Evolutionary conservation across 441 rosid species (phyloP).

Genomic region (Eutrema salsugineum): DNA sequence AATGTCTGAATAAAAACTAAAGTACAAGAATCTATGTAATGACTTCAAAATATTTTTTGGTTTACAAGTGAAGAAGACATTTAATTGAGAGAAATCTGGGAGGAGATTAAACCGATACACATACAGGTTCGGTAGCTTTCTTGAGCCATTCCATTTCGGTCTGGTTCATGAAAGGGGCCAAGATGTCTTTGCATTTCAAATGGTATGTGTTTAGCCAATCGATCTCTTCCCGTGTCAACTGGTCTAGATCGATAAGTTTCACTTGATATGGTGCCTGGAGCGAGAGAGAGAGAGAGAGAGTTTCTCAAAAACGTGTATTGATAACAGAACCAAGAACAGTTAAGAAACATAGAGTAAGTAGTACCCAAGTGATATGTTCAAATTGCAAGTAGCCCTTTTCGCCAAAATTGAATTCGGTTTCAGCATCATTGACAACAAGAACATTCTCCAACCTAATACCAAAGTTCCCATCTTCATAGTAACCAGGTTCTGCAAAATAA

Average conservation of each 20-base stretch:
- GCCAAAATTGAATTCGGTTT: slow-evolving; percentile 79
- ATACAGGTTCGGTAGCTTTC: slow-evolving; percentile 77
- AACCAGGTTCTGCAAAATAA: slow-evolving; percentile 75
- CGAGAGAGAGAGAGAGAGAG: neutral
- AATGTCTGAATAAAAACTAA: neutral
- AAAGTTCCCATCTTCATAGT: slow-evolving; percentile 94
- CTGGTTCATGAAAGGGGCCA: slow-evolving; percentile 63
- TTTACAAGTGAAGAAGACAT: neutral
- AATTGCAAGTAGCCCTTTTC: slow-evolving; percentile 86
- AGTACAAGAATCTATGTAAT: neutral
- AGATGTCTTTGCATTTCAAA: slow-evolving; percentile 60
- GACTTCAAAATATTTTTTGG: neutral
- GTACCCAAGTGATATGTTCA: slow-evolving; percentile 98
- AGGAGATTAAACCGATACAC: slow-evolving; percentile 31
- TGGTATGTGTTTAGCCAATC: slow-evolving; percentile 84
- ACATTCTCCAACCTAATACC: slow-evolving; percentile 97
- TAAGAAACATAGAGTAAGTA: slow-evolving; percentile 14
- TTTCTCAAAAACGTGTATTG: neutral
- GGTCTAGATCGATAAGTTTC: slow-evolving; percentile 64
- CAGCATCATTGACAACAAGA: slow-evolving; percentile 65
- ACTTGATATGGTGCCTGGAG: slow-evolving; percentile 87
- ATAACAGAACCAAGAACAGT: neutral
- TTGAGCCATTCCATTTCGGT: slow-evolving; percentile 79
- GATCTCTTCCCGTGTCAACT: slow-evolving; percentile 58
- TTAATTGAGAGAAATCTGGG: neutral